These are phyloP conservation scores for Fomitopsis pinicola DNA, from an alignment of 1,284 basidiomycete species.

Conservation along the genomic window DNA sequence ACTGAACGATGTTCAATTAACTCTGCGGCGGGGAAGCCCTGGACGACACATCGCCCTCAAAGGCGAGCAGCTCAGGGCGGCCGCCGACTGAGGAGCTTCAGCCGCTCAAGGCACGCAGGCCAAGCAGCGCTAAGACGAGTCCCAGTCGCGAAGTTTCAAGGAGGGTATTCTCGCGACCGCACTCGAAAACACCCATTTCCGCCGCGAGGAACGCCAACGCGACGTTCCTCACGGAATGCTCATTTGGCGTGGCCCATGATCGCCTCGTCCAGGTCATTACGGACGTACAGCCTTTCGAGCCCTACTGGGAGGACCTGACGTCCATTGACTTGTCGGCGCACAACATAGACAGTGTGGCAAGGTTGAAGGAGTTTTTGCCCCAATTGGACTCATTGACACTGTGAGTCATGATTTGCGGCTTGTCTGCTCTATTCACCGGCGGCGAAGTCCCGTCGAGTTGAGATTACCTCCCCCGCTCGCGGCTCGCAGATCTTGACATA, in stretches of 20 bases:
- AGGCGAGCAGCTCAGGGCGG: constrained; percentile 42
- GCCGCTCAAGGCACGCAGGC: constrained; percentile 38
- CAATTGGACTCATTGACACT: constrained; percentile 76
- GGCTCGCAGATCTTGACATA: neutral
- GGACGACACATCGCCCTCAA: constrained; percentile 62
- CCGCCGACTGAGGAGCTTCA: constrained; percentile 40
- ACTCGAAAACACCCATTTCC: constrained; percentile 17
- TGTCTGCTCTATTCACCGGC: neutral
- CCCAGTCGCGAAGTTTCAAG: constrained; percentile 28
- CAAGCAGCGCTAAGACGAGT: constrained; percentile 26
- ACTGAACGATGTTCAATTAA: neutral
- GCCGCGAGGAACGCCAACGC: constrained; percentile 43
- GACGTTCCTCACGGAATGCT: constrained; percentile 92
- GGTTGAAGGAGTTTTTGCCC: constrained; percentile 93
- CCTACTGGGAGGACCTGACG: constrained; percentile 85
- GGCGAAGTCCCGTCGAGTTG: neutral
- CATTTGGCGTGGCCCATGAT: constrained; percentile 90
- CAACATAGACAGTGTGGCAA: constrained; percentile 83
- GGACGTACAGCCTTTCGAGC: constrained; percentile 93
- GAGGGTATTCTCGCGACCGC: constrained; percentile 45
- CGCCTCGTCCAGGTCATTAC: constrained; percentile 90
- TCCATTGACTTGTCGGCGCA: constrained; percentile 78
- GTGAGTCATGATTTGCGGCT: constrained; percentile 40
- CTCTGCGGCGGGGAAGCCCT: constrained; percentile 26
- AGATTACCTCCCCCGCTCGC: neutral